phyloP scores from a whole-genome alignment of 2,329 filamentous ascomycete species.

The Aspergillus pseudoviridinutans region DNA sequence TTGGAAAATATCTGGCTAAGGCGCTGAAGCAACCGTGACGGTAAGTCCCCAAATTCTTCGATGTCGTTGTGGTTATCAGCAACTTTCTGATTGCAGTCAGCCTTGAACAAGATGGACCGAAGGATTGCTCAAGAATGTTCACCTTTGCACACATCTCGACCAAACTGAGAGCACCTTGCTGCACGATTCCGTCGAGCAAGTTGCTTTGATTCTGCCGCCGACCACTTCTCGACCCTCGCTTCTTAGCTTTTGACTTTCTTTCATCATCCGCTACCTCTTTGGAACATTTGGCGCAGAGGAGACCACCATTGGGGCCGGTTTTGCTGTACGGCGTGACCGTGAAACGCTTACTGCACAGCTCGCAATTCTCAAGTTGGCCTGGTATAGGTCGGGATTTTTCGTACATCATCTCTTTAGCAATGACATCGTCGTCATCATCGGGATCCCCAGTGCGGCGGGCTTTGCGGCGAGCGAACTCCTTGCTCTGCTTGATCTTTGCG shows the following conservation, averaged over 20 bases:
- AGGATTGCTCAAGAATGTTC: constrained; percentile 3
- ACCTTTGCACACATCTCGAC: constrained; percentile 57
- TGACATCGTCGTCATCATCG: constrained; percentile 45
- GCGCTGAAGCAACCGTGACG: constrained; percentile 52
- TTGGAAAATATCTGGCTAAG: constrained; percentile 63
- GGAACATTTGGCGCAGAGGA: constrained; percentile 80
- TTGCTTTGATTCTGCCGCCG: constrained; percentile 78
- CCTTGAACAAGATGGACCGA: not conserved
- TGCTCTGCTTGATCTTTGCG: constrained; percentile 47
- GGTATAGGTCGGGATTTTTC: constrained; percentile 59
- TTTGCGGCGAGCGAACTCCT: constrained; percentile 47
- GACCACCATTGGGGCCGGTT: constrained; percentile 72
- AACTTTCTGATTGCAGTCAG: constrained; percentile 46
- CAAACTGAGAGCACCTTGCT: constrained; percentile 41
- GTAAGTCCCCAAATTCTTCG: constrained; percentile 62
- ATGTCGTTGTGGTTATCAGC: constrained; percentile 61
- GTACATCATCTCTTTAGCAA: constrained; percentile 51
- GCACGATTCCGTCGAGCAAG: constrained; percentile 67
- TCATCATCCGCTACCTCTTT: constrained; percentile 67
- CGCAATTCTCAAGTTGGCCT: constrained; percentile 86
- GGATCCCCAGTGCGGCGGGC: constrained; percentile 39
- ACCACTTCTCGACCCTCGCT: constrained; percentile 52
- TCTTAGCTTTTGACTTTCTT: constrained; percentile 54
- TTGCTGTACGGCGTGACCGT: constrained; percentile 89
- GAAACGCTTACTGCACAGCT: constrained; percentile 78